Percentiles rank a stretch among this genome's conserved stretches.
phyloP scores from a whole-genome alignment of 1,139 yeast genomes.

The Pichia terricola region DNA sequence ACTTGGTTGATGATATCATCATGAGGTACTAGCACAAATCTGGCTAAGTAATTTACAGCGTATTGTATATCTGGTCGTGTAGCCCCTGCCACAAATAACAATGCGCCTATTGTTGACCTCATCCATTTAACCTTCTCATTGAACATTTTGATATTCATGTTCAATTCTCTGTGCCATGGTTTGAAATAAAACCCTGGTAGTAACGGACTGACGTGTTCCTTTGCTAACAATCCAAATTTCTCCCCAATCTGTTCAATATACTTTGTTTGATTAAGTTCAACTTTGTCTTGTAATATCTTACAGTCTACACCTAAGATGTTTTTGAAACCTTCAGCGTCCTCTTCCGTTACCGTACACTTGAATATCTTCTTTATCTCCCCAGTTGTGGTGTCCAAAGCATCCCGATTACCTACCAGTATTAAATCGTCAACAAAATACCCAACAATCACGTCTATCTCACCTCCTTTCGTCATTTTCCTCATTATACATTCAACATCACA shows the following conservation, averaged over 20 bases:
- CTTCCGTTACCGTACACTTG: not conserved
- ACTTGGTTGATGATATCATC: not conserved
- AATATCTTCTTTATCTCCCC: not conserved
- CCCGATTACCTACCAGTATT: not conserved
- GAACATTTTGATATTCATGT: not conserved
- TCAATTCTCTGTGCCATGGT: not conserved
- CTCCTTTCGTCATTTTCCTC: not conserved
- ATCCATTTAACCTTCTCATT: not conserved
- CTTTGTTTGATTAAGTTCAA: not conserved
- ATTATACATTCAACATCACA: not conserved
- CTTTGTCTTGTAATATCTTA: not conserved
- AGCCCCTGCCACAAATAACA: not conserved
- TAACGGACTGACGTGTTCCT: not conserved
- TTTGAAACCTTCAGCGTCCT: not conserved
- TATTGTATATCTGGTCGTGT: not conserved
- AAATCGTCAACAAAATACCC: conserved; percentile 1
- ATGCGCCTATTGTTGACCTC: not conserved
- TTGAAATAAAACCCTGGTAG: not conserved
- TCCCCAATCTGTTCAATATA: not conserved
- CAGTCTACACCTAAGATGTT: conserved; percentile 1
- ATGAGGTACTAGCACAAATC: not conserved
- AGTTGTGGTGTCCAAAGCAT: not conserved
- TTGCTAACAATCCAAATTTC: not conserved
- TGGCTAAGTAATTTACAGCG: not conserved
- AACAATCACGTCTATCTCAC: not conserved